A percentile compares a stretch with the other conserved stretches of the same genome.
These are phyloP conservation scores for Gigaspora rosea DNA, from an alignment of 192 early-diverging fungal genomes.

Conservation along the genomic window DNA sequence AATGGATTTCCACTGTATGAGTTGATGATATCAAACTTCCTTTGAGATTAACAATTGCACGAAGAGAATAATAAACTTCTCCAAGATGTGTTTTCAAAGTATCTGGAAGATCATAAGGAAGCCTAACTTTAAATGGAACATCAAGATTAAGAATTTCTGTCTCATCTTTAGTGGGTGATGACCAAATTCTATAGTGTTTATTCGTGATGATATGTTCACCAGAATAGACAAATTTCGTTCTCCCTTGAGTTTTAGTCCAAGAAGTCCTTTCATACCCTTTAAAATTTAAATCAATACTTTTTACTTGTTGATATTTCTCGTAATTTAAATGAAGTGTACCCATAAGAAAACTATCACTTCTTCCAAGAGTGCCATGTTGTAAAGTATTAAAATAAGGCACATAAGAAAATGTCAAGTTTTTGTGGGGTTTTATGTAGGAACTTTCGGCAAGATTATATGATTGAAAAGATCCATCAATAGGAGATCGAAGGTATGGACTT, in stretches of 20 bases:
- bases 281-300: constrained; percentile 18
- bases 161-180: not conserved
- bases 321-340: constrained; percentile 24
- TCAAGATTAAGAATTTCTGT: not conserved
- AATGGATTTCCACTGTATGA: constrained; percentile 13
- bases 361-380: constrained; percentile 21
- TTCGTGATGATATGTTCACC: constrained; percentile 21
- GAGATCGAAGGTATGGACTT: not conserved
- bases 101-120: constrained; percentile 29
- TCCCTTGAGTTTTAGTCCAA: constrained; percentile 6
- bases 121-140: constrained; percentile 28
- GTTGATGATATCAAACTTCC: not conserved
- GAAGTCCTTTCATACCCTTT: constrained; percentile 21
- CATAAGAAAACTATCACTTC: constrained; percentile 22
- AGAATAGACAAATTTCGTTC: constrained; percentile 3
- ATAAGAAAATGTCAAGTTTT: constrained; percentile 24
- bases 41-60: constrained; percentile 10
- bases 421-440: constrained; percentile 25
- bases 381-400: not conserved
- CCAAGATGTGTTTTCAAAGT: constrained; percentile 11
- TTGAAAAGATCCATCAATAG: not conserved
- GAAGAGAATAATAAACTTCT: constrained; percentile 4
- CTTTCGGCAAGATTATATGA: not conserved
- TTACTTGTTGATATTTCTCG: not conserved
- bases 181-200: constrained; percentile 21